Evolutionary conservation across 2,329 filamentous ascomycete genomes (phyloP), one percentile per base, ranked within the genome.

Genomic region (Raffaelea ambrosiae): DNA sequence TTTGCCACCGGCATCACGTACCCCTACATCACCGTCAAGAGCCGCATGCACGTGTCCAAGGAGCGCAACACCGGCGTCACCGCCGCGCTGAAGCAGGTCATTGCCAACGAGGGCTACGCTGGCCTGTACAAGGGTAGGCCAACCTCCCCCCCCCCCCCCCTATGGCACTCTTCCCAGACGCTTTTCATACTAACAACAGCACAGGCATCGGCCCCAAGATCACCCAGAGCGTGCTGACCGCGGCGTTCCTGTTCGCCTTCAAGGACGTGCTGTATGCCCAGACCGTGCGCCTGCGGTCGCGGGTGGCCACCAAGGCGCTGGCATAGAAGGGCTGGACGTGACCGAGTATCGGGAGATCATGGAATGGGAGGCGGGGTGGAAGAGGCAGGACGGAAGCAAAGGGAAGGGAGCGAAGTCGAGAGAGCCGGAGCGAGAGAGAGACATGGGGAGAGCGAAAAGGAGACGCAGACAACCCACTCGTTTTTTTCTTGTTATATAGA

Each of bases 1-100:
- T 83, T 96, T 52, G 93, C 93, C 21, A 98, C 93, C 3, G 82
- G 76, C 52, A 86, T 97, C 60, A 98, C 93, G 5, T 98, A 98
- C 66, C 93, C 93, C 11, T 98, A 98, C 65, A 97, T 98, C 65
- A 98, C 93, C 4, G 86, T 98, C 60, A 98, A 98, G 82, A 95
- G 89, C 68, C 81, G 88, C 63, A 95, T 95, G 81, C 93, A 98
- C 65, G 88, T 98, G 52, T 88, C 90, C 23, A 85, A 85, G 67
- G 86, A 94, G 68, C 47, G 46, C 41, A 33, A n/a, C 21, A 14
- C 21, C 33, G 51, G 43, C 44, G 85, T 96, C 76, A 74, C 83
- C 46, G 77, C 82, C 55, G 86, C 83, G 42, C 77, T 98, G 61
- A 81, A 76, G 61, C 78, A 84, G 51, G 90, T 97, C 51, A 76